Base-by-base conservation (phyloP, 164 flowering plant species). In the Annona cherimola region DNA sequence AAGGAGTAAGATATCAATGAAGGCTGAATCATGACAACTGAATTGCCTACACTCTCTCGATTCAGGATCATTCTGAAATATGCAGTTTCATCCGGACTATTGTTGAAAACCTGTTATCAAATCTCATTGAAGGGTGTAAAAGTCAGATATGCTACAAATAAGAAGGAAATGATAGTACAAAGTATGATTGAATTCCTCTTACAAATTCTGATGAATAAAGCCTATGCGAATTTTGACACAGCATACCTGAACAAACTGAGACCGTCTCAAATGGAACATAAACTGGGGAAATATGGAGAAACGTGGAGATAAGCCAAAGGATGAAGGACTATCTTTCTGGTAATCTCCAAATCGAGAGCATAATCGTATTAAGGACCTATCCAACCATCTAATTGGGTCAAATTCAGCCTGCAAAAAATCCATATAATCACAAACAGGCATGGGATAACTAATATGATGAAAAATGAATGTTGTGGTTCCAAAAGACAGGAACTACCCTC, bases 81-180 rank as follows among this genome's bases (percentile, higher is more conserved):
- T 35, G 99, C 98, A 66, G 99, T 95, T 83, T 95, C 99, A 81
- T 95, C 99, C 5, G 98, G 99, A 78, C 98, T 95, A 84, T 95
- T 93, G 81, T 91, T 91, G 46, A 93, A 93, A 68, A 81, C 84
- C 84, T 79, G 78, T 35, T 3, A 18, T 35, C 11, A 46, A 26
- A 26, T 26, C 35, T 26, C 35, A 26, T 26, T 26, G 35, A 26
- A 26, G 35, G 35, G 35, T 26, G 35, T 26, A 26, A 26, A 66
- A 63, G 26, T 60, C 3, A 50, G 3, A 68, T 2, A 42, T 43
- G 14, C n/a, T 2, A 12, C 44, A 66, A 9, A 66, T 43, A 14
- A 1, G 44, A 66, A 43, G 44, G 26, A 5, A 66, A 43, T 43
- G 57, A 50, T 50, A 11, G 14, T 2, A 11, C 57, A 50, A 50